A percentile compares a stretch with the other conserved stretches of the same genome.
phyloP scores from a whole-genome alignment of 202 grass and related monocot species.

The Panicum hallii region DNA sequence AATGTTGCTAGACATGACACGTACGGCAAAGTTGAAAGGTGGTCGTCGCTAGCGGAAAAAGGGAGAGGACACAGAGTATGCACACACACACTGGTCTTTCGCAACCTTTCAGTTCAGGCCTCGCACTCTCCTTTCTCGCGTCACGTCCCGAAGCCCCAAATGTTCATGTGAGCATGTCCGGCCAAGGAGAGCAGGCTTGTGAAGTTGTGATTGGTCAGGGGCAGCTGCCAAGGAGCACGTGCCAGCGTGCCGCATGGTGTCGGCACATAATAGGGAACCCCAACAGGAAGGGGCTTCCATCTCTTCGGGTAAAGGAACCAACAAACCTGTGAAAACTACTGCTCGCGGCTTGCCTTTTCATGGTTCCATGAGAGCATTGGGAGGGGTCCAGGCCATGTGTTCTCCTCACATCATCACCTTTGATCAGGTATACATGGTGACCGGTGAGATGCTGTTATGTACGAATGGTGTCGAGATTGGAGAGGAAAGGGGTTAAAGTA shows the following conservation, averaged over 20 bases:
- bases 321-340: background rate
- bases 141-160: conserved; percentile 11
- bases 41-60: conserved; percentile 24
- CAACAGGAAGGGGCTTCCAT: background rate
- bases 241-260: conserved; percentile 38
- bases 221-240: conserved; percentile 23
- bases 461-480: background rate
- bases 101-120: background rate
- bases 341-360: background rate
- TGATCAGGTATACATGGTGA: background rate
- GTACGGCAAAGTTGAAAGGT: conserved; percentile 22
- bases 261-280: conserved; percentile 51
- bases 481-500: too few relatives aligned
- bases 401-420: background rate
- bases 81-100: too few relatives aligned
- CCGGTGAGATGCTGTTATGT: background rate
- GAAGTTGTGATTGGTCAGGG: conserved; percentile 39
- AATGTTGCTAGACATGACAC: background rate
- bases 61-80: background rate
- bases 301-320: conserved; percentile 17
- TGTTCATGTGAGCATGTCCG: conserved; percentile 37
- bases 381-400: conserved; percentile 7
- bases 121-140: conserved; percentile 7
- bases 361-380: background rate
- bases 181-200: conserved; percentile 6